Evolutionary conservation across 495 filamentous ascomycete genomes (phyloP).

Genomic region (Penicillium odoratum): DNA sequence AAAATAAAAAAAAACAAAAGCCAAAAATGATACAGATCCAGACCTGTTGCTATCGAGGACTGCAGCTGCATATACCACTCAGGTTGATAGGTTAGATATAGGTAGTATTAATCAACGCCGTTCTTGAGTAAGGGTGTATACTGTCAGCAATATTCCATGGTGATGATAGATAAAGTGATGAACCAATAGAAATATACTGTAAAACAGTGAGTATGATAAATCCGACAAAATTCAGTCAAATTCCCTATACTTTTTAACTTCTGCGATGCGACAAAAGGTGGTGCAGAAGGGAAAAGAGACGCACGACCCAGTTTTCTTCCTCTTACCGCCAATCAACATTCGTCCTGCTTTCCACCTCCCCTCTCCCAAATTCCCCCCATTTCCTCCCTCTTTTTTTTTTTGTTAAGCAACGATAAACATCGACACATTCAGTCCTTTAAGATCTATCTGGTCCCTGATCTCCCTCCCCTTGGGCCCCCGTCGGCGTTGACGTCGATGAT

Average conservation of each 20-base stretch:
- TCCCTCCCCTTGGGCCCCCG: slow-evolving; percentile 24
- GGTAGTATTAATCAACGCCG: slow-evolving; percentile 16
- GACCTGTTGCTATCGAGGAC: slow-evolving; percentile 20
- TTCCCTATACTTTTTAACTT: neutral
- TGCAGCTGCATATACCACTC: slow-evolving; percentile 4
- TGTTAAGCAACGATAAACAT: neutral
- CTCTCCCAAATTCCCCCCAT: slow-evolving; percentile 16
- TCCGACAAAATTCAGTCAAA: neutral
- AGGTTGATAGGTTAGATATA: slow-evolving; percentile 3
- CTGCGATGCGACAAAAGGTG: slow-evolving; percentile 1
- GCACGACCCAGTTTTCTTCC: slow-evolving; percentile 9
- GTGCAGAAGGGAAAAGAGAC: slow-evolving; percentile 12
- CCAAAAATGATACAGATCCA: slow-evolving; percentile 10
- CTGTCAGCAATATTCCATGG: neutral
- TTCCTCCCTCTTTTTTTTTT: slow-evolving; percentile 15
- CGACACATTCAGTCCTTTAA: slow-evolving; percentile 1
- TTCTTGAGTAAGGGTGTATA: slow-evolving; percentile 16
- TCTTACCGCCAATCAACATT: slow-evolving; percentile 23
- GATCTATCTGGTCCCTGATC: slow-evolving; percentile 3
- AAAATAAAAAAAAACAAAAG: neutral
- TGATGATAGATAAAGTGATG: too few relatives aligned
- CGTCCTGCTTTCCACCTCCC: slow-evolving; percentile 16
- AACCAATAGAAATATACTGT: too few relatives aligned
- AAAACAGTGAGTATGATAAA: neutral
- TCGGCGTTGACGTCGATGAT: slow-evolving; percentile 36